Conservation (phyloP, 176 grass and related monocot genomes). For the Avena eriantha region DNA sequence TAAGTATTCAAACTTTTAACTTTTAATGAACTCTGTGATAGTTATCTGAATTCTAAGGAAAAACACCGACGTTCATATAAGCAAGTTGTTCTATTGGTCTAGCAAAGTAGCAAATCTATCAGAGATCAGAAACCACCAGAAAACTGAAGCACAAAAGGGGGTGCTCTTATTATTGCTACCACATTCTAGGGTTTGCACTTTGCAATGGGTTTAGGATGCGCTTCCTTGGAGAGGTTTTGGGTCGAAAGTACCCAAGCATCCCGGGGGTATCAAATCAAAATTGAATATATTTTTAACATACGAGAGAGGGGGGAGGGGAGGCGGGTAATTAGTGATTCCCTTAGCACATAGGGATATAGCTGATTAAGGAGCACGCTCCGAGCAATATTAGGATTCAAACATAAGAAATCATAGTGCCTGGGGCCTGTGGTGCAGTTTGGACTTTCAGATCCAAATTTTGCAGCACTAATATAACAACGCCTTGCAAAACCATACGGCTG, state of each 20-base stretch:
- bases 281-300: not conserved
- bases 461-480: not conserved
- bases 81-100: not conserved
- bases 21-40: not conserved
- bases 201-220: not conserved
- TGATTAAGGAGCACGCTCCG: not conserved
- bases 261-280: not conserved
- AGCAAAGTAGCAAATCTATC: not conserved
- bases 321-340: not conserved
- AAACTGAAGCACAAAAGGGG: not conserved
- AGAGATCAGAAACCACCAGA: not conserved
- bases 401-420: not conserved
- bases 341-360: not conserved
- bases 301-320: not conserved
- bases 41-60: conserved; percentile 1
- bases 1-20: conserved; percentile 9
- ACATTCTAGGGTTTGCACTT: conserved; percentile 18
- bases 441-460: conserved; percentile 28
- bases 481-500: not conserved
- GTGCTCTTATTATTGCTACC: not conserved
- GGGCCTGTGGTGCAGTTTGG: conserved; percentile 12
- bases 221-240: not conserved
- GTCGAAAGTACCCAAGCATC: not conserved
- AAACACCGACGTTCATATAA: not conserved
- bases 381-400: not conserved